Percentiles rank a stretch among this genome's conserved stretches.
phyloP scores from a whole-genome alignment of 306 rosid species.

The Rosa persica region DNA sequence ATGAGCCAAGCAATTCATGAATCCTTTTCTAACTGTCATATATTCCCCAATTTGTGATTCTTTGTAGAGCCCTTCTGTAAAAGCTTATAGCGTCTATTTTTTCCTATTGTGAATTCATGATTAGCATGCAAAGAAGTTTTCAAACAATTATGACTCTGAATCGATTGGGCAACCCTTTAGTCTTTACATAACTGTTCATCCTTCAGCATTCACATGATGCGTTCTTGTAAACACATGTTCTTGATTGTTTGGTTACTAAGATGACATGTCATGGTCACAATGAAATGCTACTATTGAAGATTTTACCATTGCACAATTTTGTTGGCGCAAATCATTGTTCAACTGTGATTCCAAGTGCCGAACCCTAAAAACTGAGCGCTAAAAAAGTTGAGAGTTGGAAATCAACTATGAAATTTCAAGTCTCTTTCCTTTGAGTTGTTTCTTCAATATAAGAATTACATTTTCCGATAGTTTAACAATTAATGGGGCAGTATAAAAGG shows the following conservation, averaged over 20 bases:
- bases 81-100: neutral
- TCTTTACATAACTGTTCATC: neutral
- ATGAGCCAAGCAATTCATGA: slow-evolving; percentile 5
- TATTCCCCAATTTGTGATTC: slow-evolving; percentile 18
- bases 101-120: neutral
- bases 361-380: neutral
- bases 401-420: neutral
- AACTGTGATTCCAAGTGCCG: neutral
- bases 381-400: neutral
- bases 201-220: slow-evolving; percentile 4
- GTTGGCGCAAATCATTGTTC: too few species aligned
- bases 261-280: neutral
- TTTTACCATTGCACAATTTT: too few species aligned
- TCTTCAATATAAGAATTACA: slow-evolving; percentile 15
- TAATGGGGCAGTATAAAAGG: slow-evolving; percentile 31
- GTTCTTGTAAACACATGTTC: neutral
- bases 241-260: neutral
- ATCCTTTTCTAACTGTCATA: slow-evolving; percentile 4
- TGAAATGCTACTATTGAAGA: too few species aligned
- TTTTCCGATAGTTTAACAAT: slow-evolving; percentile 24
- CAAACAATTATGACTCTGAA: neutral
- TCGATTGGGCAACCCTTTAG: neutral
- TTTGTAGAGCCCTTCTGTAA: slow-evolving; percentile 14
- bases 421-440: slow-evolving; percentile 8
- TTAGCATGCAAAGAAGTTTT: neutral